Evolutionary conservation across 495 filamentous ascomycete species (phyloP).

Genomic region (Penicillium canescens): DNA sequence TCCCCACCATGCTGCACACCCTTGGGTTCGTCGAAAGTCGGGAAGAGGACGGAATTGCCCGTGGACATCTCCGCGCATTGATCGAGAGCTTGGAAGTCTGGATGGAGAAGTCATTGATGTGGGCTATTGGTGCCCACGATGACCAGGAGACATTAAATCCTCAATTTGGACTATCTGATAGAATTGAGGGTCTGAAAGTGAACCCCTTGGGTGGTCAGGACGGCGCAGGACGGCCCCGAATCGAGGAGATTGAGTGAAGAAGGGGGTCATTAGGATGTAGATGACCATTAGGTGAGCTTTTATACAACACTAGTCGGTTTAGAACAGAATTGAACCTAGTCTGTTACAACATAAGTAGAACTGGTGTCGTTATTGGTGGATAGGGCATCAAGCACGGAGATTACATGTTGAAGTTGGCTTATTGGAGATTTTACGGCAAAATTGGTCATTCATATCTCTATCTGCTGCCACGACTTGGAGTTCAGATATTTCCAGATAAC

Average conservation of each 20-base stretch:
- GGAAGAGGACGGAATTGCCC: constrained; percentile 73
- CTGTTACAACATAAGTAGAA: too few species aligned
- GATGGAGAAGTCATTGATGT: constrained; percentile 58
- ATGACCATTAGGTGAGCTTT: too few species aligned
- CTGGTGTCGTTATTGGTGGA: too few species aligned
- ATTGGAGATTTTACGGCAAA: too few species aligned
- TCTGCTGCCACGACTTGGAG: too few species aligned
- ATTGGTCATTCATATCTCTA: too few species aligned
- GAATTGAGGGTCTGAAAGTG: constrained; percentile 40
- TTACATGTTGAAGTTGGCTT: too few species aligned
- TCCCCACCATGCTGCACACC: constrained; percentile 62
- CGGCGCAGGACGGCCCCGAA: constrained; percentile 32
- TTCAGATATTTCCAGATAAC: too few species aligned
- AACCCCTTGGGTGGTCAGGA: constrained; percentile 35
- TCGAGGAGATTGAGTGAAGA: constrained; percentile 56
- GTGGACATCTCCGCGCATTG: constrained; percentile 68
- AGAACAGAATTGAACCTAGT: too few species aligned
- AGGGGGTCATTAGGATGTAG: too few species aligned
- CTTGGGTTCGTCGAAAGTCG: constrained; percentile 65
- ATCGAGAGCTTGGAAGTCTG: constrained; percentile 72
- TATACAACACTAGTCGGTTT: too few species aligned
- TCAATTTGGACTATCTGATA: constrained; percentile 33
- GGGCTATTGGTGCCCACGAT: constrained; percentile 34
- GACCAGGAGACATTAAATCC: constrained; percentile 19
- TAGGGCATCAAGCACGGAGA: too few species aligned